These are phyloP conservation scores for Nitzschia palea DNA, from an alignment of 108 stramenopile species.

Conservation along the genomic window DNA sequence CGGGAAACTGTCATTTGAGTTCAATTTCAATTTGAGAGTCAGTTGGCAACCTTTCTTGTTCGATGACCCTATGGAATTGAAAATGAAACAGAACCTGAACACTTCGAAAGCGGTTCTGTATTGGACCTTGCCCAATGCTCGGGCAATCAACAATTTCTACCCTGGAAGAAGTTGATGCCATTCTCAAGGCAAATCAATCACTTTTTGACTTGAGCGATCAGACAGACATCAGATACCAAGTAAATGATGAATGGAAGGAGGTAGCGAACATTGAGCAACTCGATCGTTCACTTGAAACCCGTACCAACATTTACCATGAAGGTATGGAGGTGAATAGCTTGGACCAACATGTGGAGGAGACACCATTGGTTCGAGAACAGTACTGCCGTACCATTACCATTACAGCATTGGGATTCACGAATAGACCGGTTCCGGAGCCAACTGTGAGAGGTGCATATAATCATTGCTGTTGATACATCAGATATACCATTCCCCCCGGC, in stretches of 20 bases:
- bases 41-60: conserved; percentile 54
- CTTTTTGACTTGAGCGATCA: conserved; percentile 44
- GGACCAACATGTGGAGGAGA: conserved; percentile 77
- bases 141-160: conserved; percentile 32
- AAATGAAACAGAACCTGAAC: conserved; percentile 16
- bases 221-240: conserved; percentile 42
- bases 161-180: conserved; percentile 60
- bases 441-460: neutral
- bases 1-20: conserved; percentile 42
- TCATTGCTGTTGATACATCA: conserved; percentile 17
- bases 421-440: conserved; percentile 1
- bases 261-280: conserved; percentile 58
- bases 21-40: conserved; percentile 53
- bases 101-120: conserved; percentile 20
- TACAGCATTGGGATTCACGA: conserved; percentile 56
- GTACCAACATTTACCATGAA: conserved; percentile 70
- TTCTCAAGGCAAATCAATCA: conserved; percentile 31
- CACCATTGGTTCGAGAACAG: conserved; percentile 64
- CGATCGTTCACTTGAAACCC: conserved; percentile 57
- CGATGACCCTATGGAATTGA: conserved; percentile 55
- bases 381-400: conserved; percentile 66
- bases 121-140: conserved; percentile 33
- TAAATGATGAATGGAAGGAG: conserved; percentile 39
- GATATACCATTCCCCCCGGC: conserved; percentile 20
- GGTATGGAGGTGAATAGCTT: conserved; percentile 75